phyloP scores from a whole-genome alignment of 2,329 filamentous ascomycete species.

The Cladophialophora psammophila region DNA sequence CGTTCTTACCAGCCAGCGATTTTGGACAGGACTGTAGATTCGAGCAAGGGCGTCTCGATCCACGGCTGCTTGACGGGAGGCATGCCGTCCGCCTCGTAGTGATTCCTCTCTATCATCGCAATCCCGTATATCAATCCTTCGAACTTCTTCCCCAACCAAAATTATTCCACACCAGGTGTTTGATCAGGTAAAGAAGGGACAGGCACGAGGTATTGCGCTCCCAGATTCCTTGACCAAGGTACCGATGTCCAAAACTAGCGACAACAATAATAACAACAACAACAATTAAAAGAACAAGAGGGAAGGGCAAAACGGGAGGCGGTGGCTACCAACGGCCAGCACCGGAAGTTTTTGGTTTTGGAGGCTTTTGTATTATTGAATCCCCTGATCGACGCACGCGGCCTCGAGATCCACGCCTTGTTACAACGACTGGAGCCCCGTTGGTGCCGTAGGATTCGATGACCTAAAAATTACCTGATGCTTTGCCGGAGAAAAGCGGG shows the following conservation, averaged over 20 bases:
- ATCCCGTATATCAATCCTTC: background rate
- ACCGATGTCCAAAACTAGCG: background rate
- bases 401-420: slow-evolving; percentile 14
- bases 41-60: slow-evolving; percentile 51
- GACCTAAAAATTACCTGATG: slow-evolving; percentile 10
- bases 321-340: background rate
- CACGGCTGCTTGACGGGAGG: slow-evolving; percentile 42
- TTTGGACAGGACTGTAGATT: slow-evolving; percentile 48
- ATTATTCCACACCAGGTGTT: background rate
- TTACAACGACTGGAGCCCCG: background rate
- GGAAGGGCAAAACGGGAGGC: background rate
- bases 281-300: background rate
- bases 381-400: background rate
- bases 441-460: slow-evolving; percentile 1
- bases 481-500: background rate
- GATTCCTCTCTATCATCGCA: slow-evolving; percentile 21
- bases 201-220: background rate
- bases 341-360: background rate
- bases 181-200: background rate
- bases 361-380: background rate
- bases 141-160: background rate
- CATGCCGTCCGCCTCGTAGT: slow-evolving; percentile 6
- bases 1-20: slow-evolving; percentile 48
- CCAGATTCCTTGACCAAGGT: background rate
- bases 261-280: background rate